A percentile compares a stretch with the other conserved stretches of the same genome.
Evolutionary conservation across 306 rosid genomes (phyloP).

Genomic region (Malus asiatica): DNA sequence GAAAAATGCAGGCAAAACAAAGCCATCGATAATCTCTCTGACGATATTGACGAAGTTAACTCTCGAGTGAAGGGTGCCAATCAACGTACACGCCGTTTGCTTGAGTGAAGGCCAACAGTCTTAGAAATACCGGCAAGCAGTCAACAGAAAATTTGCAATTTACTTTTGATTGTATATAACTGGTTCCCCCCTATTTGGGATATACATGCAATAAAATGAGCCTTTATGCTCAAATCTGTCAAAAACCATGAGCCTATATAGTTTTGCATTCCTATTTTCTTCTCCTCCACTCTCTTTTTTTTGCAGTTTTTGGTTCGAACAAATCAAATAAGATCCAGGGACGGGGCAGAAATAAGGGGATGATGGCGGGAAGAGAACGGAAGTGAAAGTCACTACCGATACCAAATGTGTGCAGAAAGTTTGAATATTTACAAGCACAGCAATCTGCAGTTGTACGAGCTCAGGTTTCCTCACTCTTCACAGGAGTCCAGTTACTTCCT

Average conservation of each 20-base stretch:
- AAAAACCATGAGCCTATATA: not conserved
- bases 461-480: constrained; percentile 44
- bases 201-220: not conserved
- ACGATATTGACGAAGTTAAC: constrained; percentile 72
- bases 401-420: not conserved
- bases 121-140: not conserved
- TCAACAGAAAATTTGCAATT: not conserved
- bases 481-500: constrained; percentile 46
- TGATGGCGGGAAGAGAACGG: not conserved
- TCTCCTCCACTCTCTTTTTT: not conserved
- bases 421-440: constrained; percentile 22
- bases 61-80: constrained; percentile 79
- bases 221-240: not conserved
- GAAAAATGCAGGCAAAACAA: constrained; percentile 77
- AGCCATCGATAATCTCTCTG: constrained; percentile 71
- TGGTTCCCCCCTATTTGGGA: not conserved
- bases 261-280: not conserved
- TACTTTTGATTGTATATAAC: not conserved
- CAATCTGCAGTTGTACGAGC: not conserved
- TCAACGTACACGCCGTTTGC: constrained; percentile 64
- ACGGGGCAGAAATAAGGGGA: not conserved
- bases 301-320: not conserved
- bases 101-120: constrained; percentile 23
- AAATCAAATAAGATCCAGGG: too few species aligned
- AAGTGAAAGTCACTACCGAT: not conserved